Percentiles rank a stretch among this genome's conserved stretches.
Conservation (phyloP, 352 stramenopile species). For the Globisporangium uncinulatum region DNA sequence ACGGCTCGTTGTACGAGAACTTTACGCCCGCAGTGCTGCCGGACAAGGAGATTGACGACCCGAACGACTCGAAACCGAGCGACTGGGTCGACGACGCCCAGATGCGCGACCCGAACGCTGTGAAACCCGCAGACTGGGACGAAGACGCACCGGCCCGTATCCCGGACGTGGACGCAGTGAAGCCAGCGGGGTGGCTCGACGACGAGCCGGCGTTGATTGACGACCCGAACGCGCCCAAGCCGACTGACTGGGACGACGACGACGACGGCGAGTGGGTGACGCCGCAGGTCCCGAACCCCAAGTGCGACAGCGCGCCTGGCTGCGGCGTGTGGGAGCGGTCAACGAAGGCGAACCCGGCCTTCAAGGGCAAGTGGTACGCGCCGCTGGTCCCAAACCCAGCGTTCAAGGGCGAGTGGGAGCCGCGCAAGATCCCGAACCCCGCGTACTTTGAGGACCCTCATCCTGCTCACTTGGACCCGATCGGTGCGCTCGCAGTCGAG, state of each 20-base stretch:
- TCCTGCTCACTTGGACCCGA: constrained; percentile 78
- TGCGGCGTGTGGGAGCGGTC: constrained; percentile 89
- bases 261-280: constrained; percentile 89
- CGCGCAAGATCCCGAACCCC: constrained; percentile 89
- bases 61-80: constrained; percentile 85
- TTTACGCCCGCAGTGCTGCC: constrained; percentile 85
- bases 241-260: constrained; percentile 93
- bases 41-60: constrained; percentile 91
- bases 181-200: constrained; percentile 90
- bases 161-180: constrained; percentile 76
- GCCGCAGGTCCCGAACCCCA: constrained; percentile 87
- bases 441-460: constrained; percentile 84
- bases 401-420: constrained; percentile 90
- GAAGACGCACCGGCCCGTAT: constrained; percentile 87
- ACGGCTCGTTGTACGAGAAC: constrained; percentile 74
- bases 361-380: constrained; percentile 91
- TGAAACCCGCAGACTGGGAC: constrained; percentile 92
- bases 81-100: constrained; percentile 91
- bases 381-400: constrained; percentile 90
- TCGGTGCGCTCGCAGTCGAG: constrained; percentile 88
- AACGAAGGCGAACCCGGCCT: constrained; percentile 86
- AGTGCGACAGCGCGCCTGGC: constrained; percentile 76
- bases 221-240: constrained; percentile 75
- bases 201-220: constrained; percentile 71
- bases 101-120: constrained; percentile 84